Base-by-base conservation (phyloP, 148 eudicot species). In the Rhododendron kiyosumense region DNA sequence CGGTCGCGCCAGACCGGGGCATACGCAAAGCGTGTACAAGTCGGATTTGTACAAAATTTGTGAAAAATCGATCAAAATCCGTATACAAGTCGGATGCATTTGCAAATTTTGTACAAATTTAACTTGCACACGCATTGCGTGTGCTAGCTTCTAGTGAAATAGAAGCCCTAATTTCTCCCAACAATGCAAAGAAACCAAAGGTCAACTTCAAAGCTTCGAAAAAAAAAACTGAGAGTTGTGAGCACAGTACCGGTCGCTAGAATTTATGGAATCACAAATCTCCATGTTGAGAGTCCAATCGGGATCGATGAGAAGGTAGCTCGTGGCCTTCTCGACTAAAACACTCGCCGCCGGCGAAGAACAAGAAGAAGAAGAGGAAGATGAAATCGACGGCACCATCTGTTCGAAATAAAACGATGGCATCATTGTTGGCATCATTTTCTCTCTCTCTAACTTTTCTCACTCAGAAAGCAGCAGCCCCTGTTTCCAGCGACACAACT, bases 221-320 rank as follows among this genome's bases (percentile, higher is more conserved):
- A 69, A 26, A 18, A 8, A 24, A 63, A n/a, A 22, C 24, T 28
- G 49, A 28, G 22, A 80, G 57, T n/a, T n/a, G 12, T 45, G 81
- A 46, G 17, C 9, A 51, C 4, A 13, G 61, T 90, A 96, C 99
- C 93, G 90, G 80, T 89, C 91, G 85, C 92, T 93, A 84, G 93
- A 81, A 88, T 97, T 95, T 71, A 94, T 84, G 38, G 93, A 82
- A 88, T 97, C 99, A 54, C 99, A 97, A 82, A 97, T 93, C 85
- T 92, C 95, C 76, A 97, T 97, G 81, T 97, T 97, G 82, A 95
- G 82, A 73, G 98, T 89, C 99, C 99, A 97, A 92, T 97, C 98
- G 71, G 98, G 98, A 1, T 90, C 95, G 77, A 89, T 91, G 30
- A 97, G 90, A 28, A 95, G 95, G 87, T 97, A 96, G 90, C 98